Conservation (phyloP, 2,329 filamentous ascomycete species). For the Neofusicoccum ribis region DNA sequence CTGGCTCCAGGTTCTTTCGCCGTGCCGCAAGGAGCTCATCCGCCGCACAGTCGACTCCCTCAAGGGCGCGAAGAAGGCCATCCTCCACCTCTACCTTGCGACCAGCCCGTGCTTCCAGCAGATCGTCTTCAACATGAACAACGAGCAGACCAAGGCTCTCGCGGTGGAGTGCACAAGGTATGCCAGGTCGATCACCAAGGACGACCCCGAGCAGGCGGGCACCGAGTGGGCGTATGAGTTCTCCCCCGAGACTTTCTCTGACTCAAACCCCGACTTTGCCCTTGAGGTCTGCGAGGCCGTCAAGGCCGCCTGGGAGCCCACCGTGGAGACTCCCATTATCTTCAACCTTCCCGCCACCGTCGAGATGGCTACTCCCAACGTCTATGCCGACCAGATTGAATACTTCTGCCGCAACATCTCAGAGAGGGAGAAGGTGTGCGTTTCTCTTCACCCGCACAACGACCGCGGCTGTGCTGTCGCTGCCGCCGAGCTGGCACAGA, state of each 20-base stretch:
- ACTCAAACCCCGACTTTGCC: constrained; percentile 80
- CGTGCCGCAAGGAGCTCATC: constrained; percentile 90
- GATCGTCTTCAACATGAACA: constrained; percentile 84
- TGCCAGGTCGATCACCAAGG: constrained; percentile 87
- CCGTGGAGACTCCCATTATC: constrained; percentile 78
- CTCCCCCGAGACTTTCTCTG: constrained; percentile 86
- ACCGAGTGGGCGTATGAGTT: constrained; percentile 80
- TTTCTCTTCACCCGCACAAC: constrained; percentile 93
- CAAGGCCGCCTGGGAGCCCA: constrained; percentile 88
- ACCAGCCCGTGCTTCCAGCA: constrained; percentile 94
- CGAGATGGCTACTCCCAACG: constrained; percentile 90
- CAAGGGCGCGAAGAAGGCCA: constrained; percentile 85
- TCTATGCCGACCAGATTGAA: constrained; percentile 95
- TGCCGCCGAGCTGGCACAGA: constrained; percentile 88
- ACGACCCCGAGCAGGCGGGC: constrained; percentile 57
- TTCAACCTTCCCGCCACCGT: constrained; percentile 97
- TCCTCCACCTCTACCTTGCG: constrained; percentile 93
- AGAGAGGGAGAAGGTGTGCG: constrained; percentile 81
- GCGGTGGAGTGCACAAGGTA: constrained; percentile 85
- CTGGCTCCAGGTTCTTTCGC: constrained; percentile 86
- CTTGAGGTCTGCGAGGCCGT: constrained; percentile 87
- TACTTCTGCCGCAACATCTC: constrained; percentile 87
- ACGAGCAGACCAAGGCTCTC: constrained; percentile 77
- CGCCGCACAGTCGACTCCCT: constrained; percentile 84
- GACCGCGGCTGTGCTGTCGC: constrained; percentile 89